Conservation (phyloP, 1,284 basidiomycete genomes). For the Rhizoctonia solani region DNA sequence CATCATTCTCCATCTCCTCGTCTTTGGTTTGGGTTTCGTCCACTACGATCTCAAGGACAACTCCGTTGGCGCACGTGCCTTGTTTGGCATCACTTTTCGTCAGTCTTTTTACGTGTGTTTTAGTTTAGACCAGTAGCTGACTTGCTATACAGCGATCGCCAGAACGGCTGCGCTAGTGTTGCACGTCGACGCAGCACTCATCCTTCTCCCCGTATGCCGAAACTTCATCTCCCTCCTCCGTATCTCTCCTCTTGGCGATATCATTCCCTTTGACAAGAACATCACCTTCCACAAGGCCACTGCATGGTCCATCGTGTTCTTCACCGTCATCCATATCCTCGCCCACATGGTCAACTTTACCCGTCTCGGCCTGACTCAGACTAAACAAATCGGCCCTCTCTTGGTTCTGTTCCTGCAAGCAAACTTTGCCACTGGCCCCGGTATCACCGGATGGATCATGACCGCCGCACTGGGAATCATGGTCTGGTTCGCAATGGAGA, state of each 20-base stretch:
- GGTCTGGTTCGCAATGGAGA: constrained; percentile 82
- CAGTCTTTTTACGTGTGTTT: constrained; percentile 48
- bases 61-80: constrained; percentile 61
- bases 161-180: constrained; percentile 82
- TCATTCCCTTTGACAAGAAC: constrained; percentile 90
- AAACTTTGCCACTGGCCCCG: constrained; percentile 87
- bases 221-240: constrained; percentile 87
- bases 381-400: constrained; percentile 48
- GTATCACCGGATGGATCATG: constrained; percentile 93
- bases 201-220: constrained; percentile 87
- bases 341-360: constrained; percentile 84
- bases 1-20: constrained; percentile 75
- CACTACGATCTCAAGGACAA: constrained; percentile 81
- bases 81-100: constrained; percentile 78
- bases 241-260: constrained; percentile 75
- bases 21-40: constrained; percentile 72
- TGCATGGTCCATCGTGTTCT: constrained; percentile 82
- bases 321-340: constrained; percentile 68
- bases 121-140: constrained; percentile 6
- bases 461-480: constrained; percentile 68
- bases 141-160: constrained; percentile 69
- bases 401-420: constrained; percentile 67
- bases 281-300: constrained; percentile 86
- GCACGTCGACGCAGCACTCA: constrained; percentile 86
- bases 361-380: constrained; percentile 63